phyloP scores from a whole-genome alignment of 257 asterid genomes.

The Jaltomata sinuosa region DNA sequence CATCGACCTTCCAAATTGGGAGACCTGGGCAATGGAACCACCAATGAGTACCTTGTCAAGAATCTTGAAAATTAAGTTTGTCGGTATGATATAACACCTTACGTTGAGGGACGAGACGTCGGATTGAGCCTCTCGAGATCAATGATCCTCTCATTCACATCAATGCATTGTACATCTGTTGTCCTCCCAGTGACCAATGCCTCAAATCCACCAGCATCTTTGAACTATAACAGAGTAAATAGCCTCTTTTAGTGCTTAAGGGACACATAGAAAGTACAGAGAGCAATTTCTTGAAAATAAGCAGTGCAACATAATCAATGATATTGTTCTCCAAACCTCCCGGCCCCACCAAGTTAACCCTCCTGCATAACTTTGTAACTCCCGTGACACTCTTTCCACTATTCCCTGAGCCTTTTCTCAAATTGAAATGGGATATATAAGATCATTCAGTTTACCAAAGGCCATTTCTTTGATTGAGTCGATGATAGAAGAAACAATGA shows the following conservation, averaged over 20 bases:
- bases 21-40: slow-evolving; percentile 47
- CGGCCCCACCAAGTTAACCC: neutral
- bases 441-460: neutral
- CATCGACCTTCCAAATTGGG: slow-evolving; percentile 65
- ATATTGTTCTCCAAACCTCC: neutral
- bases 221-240: slow-evolving; percentile 33
- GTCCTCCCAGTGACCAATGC: slow-evolving; percentile 58
- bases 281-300: neutral
- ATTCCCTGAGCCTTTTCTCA: neutral
- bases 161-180: slow-evolving; percentile 52
- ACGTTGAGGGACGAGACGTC: slow-evolving; percentile 90
- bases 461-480: neutral
- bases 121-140: slow-evolving; percentile 84
- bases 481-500: neutral
- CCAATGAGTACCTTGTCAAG: neutral
- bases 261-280: neutral
- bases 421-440: neutral
- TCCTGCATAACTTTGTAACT: neutral
- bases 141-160: slow-evolving; percentile 70
- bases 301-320: neutral
- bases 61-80: neutral
- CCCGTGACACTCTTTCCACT: neutral
- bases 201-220: slow-evolving; percentile 80
- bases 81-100: slow-evolving; percentile 28
- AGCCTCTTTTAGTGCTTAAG: neutral